phyloP scores from a whole-genome alignment of 2,329 filamentous ascomycete species.

The Huntiella omanensis region DNA sequence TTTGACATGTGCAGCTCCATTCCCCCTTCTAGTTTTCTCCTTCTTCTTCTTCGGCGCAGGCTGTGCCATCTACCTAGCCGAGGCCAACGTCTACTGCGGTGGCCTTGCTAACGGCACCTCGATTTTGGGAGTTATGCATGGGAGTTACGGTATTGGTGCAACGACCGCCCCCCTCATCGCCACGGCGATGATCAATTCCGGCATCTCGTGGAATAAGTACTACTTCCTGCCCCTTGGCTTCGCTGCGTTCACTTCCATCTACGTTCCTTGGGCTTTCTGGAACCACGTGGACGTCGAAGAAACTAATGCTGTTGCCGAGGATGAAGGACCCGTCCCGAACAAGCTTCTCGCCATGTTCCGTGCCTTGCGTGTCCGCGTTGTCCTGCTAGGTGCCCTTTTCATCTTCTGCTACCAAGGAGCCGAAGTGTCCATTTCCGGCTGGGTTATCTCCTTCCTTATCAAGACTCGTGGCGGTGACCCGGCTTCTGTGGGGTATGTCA shows the following conservation, averaged over 20 bases:
- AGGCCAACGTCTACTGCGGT: slow-evolving; percentile 40
- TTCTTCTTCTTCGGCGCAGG: slow-evolving; percentile 51
- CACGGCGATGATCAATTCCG: slow-evolving; percentile 44
- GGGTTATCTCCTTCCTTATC: slow-evolving; percentile 76
- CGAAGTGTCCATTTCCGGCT: slow-evolving; percentile 68
- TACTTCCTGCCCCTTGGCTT: slow-evolving; percentile 49
- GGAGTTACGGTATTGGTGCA: slow-evolving; percentile 47
- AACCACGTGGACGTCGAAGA: slow-evolving; percentile 25
- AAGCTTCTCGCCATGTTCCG: slow-evolving; percentile 25
- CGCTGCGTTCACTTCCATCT: slow-evolving; percentile 33
- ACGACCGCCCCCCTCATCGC: slow-evolving; percentile 53
- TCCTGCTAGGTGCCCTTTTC: slow-evolving; percentile 59
- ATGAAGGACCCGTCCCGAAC: background rate
- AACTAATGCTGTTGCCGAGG: slow-evolving; percentile 14
- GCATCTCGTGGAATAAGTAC: slow-evolving; percentile 47
- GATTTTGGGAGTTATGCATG: slow-evolving; percentile 45
- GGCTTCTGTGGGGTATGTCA: slow-evolving; percentile 59
- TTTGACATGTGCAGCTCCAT: slow-evolving; percentile 50
- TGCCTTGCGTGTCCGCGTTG: slow-evolving; percentile 34
- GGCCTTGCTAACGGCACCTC: slow-evolving; percentile 33
- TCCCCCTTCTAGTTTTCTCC: slow-evolving; percentile 43
- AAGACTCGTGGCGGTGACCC: slow-evolving; percentile 51
- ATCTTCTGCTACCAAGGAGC: slow-evolving; percentile 76
- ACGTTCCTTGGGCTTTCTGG: slow-evolving; percentile 50
- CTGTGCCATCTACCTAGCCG: slow-evolving; percentile 34